Evolutionary conservation across 1,139 yeast genomes (phyloP).

Genomic region (Lodderomyces orthopsilosis): DNA sequence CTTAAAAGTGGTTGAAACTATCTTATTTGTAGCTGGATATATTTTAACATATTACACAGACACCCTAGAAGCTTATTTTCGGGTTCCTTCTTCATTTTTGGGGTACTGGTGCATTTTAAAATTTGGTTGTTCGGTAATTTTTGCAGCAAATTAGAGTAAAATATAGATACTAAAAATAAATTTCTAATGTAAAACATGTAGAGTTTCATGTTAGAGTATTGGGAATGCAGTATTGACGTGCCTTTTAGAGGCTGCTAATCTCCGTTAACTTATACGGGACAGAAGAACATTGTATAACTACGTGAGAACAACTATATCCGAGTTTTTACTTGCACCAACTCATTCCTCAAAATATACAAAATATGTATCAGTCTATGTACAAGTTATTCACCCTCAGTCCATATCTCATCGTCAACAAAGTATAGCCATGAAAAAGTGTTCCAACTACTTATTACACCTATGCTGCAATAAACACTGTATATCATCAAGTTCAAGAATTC

Average conservation of each 20-base stretch:
- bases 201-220: too few relatives aligned
- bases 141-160: not conserved
- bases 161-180: not conserved
- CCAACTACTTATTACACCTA: conserved; percentile 88
- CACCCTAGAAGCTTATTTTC: not conserved
- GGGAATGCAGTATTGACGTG: too few relatives aligned
- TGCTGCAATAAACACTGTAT: conserved; percentile 79
- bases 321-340: too few relatives aligned
- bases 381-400: conserved; percentile 8
- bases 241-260: too few relatives aligned
- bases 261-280: too few relatives aligned
- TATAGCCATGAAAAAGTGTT: conserved; percentile 85
- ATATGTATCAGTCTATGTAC: not conserved
- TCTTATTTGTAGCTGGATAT: not conserved
- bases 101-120: not conserved
- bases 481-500: conserved; percentile 80
- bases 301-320: too few relatives aligned
- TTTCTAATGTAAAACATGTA: too few relatives aligned
- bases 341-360: too few relatives aligned
- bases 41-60: not conserved
- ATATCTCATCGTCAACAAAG: conserved; percentile 69
- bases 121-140: not conserved
- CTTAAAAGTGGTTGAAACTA: not conserved
- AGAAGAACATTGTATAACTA: too few relatives aligned
- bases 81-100: not conserved